phyloP scores from a whole-genome alignment of 352 stramenopile species.

The Pythium periplocum region DNA sequence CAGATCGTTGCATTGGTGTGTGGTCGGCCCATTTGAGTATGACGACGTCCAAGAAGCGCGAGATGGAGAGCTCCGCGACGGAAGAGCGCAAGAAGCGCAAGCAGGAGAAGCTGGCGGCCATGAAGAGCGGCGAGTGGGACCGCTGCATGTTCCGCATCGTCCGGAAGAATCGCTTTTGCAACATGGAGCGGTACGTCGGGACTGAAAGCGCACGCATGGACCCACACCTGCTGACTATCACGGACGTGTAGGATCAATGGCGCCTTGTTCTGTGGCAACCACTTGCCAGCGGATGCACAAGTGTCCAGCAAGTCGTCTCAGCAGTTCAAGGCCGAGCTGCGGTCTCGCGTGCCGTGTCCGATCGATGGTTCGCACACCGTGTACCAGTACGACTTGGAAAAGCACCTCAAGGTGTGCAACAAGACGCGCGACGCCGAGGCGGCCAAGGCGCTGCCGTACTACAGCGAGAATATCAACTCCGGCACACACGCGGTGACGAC shows the following conservation, averaged over 20 bases:
- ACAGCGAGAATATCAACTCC: slow-evolving; percentile 77
- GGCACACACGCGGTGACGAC: slow-evolving; percentile 25
- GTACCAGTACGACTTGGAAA: slow-evolving; percentile 73
- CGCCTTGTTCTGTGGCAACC: slow-evolving; percentile 71
- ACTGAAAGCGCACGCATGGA: background rate
- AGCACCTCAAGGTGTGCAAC: slow-evolving; percentile 80
- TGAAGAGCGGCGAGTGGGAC: slow-evolving; percentile 52
- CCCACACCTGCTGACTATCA: background rate
- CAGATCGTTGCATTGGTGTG: background rate
- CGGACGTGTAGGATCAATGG: slow-evolving; percentile 34
- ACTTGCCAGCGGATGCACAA: slow-evolving; percentile 37
- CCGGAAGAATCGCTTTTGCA: slow-evolving; percentile 81
- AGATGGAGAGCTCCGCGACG: slow-evolving; percentile 6
- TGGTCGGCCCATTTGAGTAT: slow-evolving; percentile 7
- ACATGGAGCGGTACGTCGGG: slow-evolving; percentile 51
- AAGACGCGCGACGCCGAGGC: slow-evolving; percentile 54
- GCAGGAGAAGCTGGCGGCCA: slow-evolving; percentile 43
- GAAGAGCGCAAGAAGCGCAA: slow-evolving; percentile 45
- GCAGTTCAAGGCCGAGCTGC: slow-evolving; percentile 51
- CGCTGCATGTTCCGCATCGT: slow-evolving; percentile 78
- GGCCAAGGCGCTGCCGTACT: slow-evolving; percentile 65
- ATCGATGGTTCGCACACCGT: slow-evolving; percentile 67
- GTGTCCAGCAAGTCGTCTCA: slow-evolving; percentile 50
- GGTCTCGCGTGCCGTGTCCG: slow-evolving; percentile 66
- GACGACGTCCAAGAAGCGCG: slow-evolving; percentile 31